Base-by-base conservation (phyloP, 345 rosid genomes). In the Lepidium didymum region DNA sequence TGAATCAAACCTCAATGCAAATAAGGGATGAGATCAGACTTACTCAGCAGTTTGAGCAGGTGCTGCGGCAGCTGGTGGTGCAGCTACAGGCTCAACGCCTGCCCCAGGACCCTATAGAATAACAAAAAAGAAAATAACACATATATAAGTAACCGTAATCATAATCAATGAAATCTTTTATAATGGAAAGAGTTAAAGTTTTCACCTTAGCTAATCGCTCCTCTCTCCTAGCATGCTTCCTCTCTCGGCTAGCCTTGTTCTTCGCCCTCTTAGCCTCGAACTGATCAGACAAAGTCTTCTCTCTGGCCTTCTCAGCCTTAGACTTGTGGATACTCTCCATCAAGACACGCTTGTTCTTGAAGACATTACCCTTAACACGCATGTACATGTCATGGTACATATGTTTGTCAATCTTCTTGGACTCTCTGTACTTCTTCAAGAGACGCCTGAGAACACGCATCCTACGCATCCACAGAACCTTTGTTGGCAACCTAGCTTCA, bases 361-460 rank as follows among this genome's bases (percentile, higher is more conserved):
- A 88, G 6, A 88, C 94, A 64, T 87, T 87, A 78, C 94, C 94
- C 68, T 87, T 87, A 12, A 85, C 90, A 73, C 69, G 78, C 95
- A 86, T 84, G 86, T 88, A 88, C 95, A 88, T 88, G 80, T 88
- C 95, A 81, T 88, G 95, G 75, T 88, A 88, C 91, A 88, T 88
- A 16, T 88, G 95, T 77, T 65, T 88, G 82, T 88, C 95, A 67
- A 88, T 88, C 83, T 88, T 88, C 84, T 88, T 88, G 0, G 91
- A 49, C 71, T 88, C 95, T 42, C 95, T 60, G 75, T 88, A 88
- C 40, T 88, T 88, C 63, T 72, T 58, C 45, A 76, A 25, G 0
- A 76, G 35, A 51, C 80, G 76, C 21, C 80, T 70, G 0, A 88
- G 76, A 7, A 88, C 91, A 29, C 91, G 85, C 86, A 88, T 77